Evolutionary conservation across 371 early-diverging fungal species (phyloP).

Genomic region (Mortierella sp.): DNA sequence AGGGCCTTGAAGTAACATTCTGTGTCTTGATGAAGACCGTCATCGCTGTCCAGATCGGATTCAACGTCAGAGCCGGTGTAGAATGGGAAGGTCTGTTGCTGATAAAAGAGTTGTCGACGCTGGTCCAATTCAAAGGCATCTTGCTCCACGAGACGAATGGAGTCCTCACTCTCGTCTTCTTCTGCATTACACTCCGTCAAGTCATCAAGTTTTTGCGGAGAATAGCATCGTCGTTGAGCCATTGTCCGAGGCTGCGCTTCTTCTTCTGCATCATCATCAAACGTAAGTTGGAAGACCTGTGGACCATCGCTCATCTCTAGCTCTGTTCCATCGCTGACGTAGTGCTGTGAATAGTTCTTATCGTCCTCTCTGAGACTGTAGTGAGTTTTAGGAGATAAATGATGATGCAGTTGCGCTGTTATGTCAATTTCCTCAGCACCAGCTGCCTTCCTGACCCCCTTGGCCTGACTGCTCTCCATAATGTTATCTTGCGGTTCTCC

Average conservation of each 20-base stretch:
- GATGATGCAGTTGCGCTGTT: neutral
- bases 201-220: neutral
- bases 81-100: neutral
- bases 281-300: slow-evolving; percentile 5
- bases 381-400: too few relatives aligned
- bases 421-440: neutral
- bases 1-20: neutral
- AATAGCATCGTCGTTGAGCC: neutral
- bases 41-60: neutral
- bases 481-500: too few relatives aligned
- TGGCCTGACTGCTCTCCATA: too few relatives aligned
- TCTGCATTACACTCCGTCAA: neutral
- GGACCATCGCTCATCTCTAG: neutral
- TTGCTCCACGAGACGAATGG: neutral
- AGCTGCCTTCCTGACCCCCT: neutral
- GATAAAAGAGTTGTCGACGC: neutral
- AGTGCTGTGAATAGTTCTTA: neutral
- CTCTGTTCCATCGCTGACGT: neutral
- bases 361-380: too few relatives aligned
- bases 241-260: neutral
- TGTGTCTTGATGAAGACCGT: neutral
- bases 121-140: slow-evolving; percentile 1
- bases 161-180: neutral
- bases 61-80: neutral
- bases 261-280: neutral